Evolutionary conservation across 306 rosid genomes (phyloP), one percentile per base, ranked within the genome.

Genomic region (Begonia loranthoides): DNA sequence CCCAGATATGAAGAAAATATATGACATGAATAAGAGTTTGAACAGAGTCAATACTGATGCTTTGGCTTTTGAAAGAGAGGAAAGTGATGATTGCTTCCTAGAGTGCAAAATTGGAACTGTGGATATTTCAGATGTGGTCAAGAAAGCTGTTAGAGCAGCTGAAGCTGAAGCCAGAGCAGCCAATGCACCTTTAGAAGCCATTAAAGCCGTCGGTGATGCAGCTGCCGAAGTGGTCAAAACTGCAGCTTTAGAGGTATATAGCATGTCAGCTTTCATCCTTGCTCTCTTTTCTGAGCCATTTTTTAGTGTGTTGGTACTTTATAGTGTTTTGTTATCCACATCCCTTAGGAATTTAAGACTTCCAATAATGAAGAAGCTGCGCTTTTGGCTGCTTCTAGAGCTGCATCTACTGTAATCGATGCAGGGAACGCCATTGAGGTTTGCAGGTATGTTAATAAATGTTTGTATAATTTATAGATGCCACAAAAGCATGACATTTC

Each of bases 121-220:
- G 72, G 96, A 92, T 67, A 72, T 92, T 41, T 73, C 80, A 9
- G 81, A 83, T 72, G 60, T 79, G 36, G 96, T 87, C n/a, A 87
- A 69, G 70, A 87, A 76, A 70, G 99, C 96, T 28, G 93, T 92
- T 54, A 72, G 57, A 68, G 80, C 96, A 17, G 96, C 99, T 1
- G 93, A 87, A 75, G 94, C 84, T 55, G 96, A 86, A 75, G 99
- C 99, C 6, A 75, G 93, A 56, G 76, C 96, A 60, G 99, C 85
- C 57, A 66, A 72, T 80, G 96, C 99, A 49, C 94, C 96, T 61
- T 88, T 56, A 58, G 99, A 92, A 65, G 99, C 99, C 47, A 74
- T 87, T 17, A 86, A 77, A 71, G 94, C 93, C 52, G 99, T 94
- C 33, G 96, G 94, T 51, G 99, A 83, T 74, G 87, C 93, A 65